Conservation (phyloP, 768 basidiomycete species). For the Gelatoporia subvermispora region DNA sequence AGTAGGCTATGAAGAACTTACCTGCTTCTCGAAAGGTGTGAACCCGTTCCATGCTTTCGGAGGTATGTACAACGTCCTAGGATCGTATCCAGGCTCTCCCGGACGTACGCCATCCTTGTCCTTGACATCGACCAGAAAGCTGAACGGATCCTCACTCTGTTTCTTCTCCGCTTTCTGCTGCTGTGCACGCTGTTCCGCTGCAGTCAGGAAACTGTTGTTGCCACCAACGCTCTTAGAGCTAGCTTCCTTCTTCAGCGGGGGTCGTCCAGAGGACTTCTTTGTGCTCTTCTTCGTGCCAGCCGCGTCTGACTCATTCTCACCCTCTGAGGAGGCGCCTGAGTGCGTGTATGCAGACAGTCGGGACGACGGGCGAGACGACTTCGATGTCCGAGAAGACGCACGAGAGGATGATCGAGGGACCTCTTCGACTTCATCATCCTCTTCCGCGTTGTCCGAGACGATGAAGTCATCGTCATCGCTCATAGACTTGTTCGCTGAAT, state of each 20-base stretch:
- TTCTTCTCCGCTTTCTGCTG: conserved; percentile 83
- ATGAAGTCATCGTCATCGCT: conserved; percentile 69
- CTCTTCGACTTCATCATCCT: conserved; percentile 31
- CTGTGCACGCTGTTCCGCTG: conserved; percentile 72
- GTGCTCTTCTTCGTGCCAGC: conserved; percentile 28
- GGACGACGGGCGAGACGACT: conserved; percentile 29
- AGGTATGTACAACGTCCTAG: conserved; percentile 81
- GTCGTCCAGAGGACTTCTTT: conserved; percentile 33
- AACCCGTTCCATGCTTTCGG: conserved; percentile 72
- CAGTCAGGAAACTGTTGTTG: conserved; percentile 60
- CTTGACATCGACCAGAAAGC: conserved; percentile 64
- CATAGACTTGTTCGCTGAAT: conserved; percentile 37
- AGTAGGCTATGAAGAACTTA: not conserved
- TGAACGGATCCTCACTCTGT: conserved; percentile 67
- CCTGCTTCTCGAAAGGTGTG: conserved; percentile 94
- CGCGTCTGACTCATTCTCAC: conserved; percentile 24
- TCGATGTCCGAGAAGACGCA: conserved; percentile 30
- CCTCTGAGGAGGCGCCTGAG: conserved; percentile 26
- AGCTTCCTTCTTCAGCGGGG: conserved; percentile 27
- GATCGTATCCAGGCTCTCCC: conserved; percentile 85
- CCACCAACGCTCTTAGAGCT: conserved; percentile 25
- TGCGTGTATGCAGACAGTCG: conserved; percentile 27
- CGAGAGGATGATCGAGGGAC: conserved; percentile 45
- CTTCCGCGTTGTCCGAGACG: conserved; percentile 61
- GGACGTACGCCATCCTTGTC: conserved; percentile 82